Evolutionary conservation across 306 rosid species (phyloP).

Genomic region (Dryas alaskensis): DNA sequence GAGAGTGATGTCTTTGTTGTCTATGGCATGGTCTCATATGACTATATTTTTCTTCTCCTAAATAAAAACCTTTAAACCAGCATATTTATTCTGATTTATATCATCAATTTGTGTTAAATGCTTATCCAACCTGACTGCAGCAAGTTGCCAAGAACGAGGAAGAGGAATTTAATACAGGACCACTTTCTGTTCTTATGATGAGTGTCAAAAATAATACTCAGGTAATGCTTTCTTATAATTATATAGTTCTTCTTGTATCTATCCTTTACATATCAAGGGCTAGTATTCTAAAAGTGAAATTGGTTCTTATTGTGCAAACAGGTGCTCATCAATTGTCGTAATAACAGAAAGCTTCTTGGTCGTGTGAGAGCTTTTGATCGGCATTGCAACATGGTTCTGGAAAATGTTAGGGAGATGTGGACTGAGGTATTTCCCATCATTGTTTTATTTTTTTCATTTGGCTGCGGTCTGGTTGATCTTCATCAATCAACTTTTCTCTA

Average conservation of each 20-base stretch:
- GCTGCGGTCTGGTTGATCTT: neutral
- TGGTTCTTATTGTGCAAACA: slow-evolving; percentile 5
- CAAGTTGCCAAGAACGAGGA: slow-evolving; percentile 67
- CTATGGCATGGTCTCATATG: neutral
- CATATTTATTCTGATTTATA: neutral
- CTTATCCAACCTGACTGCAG: slow-evolving; percentile 1
- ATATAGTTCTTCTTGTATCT: neutral
- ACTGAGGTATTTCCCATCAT: slow-evolving; percentile 60
- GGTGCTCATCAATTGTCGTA: slow-evolving; percentile 90
- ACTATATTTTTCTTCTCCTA: neutral
- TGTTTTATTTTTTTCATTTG: neutral
- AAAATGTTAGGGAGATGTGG: slow-evolving; percentile 98
- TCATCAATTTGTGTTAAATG: neutral
- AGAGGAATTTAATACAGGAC: slow-evolving; percentile 92
- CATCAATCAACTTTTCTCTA: neutral
- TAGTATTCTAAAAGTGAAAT: neutral
- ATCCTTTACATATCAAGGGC: neutral
- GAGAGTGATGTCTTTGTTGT: too few relatives aligned
- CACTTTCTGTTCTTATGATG: slow-evolving; percentile 88
- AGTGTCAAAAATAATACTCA: slow-evolving; percentile 90
- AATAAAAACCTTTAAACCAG: neutral
- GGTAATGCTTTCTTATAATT: slow-evolving; percentile 35
- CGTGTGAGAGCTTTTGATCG: slow-evolving; percentile 92
- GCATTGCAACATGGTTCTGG: slow-evolving; percentile 96
- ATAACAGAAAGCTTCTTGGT: slow-evolving; percentile 84